These are phyloP conservation scores for Malus sylvestris DNA, from an alignment of 306 rosid species.

Conservation along the genomic window DNA sequence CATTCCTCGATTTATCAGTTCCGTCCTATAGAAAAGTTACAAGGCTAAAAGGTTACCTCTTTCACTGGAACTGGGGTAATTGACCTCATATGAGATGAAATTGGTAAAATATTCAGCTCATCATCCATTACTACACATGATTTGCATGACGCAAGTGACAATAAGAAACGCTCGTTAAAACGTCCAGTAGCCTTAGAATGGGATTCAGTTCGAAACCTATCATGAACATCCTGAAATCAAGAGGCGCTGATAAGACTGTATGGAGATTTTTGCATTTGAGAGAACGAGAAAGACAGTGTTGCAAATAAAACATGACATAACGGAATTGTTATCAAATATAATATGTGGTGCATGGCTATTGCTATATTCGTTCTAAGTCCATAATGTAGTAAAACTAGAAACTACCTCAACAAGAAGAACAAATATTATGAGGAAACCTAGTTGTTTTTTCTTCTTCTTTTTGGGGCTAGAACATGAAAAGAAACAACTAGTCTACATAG, in stretches of 20 bases:
- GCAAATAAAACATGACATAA: neutral
- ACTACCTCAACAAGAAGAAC: neutral
- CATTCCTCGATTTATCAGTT: neutral
- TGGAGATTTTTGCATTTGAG: neutral
- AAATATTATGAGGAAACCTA: neutral
- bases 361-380: neutral
- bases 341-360: neutral
- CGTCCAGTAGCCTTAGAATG: constrained; percentile 76
- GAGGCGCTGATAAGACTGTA: neutral
- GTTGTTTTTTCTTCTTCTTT: neutral
- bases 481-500: neutral
- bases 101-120: constrained; percentile 79
- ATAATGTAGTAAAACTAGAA: neutral
- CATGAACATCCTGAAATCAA: constrained; percentile 81
- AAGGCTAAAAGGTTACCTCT: constrained; percentile 51
- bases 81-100: constrained; percentile 89
- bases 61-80: constrained; percentile 49
- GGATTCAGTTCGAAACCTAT: constrained; percentile 90
- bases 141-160: constrained; percentile 85
- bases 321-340: neutral
- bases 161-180: constrained; percentile 88
- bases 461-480: neutral
- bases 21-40: neutral
- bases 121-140: constrained; percentile 88
- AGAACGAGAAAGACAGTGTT: neutral